phyloP scores from a whole-genome alignment of 2,329 filamentous ascomycete species.

The Phyllosticta citribraziliensis region DNA sequence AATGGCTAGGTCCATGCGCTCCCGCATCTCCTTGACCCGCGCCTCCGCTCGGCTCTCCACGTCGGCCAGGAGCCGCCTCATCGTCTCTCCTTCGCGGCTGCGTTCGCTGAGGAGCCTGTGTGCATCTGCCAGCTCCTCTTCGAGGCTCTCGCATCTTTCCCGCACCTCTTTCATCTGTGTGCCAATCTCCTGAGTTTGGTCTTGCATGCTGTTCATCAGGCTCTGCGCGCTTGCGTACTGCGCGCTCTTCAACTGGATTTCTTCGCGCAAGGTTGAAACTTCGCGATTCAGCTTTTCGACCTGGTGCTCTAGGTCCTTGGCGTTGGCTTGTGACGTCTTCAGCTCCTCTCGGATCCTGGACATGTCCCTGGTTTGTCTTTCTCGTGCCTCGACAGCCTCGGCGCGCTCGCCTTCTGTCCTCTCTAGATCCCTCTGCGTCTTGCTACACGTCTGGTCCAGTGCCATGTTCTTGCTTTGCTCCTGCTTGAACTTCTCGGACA shows the following conservation, averaged over 20 bases:
- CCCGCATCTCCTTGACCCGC: constrained; percentile 79
- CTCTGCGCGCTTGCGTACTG: constrained; percentile 81
- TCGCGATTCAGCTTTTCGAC: constrained; percentile 59
- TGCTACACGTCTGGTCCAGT: constrained; percentile 68
- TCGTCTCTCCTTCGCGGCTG: constrained; percentile 85
- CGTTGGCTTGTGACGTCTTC: constrained; percentile 41
- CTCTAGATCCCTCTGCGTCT: constrained; percentile 66
- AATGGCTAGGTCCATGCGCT: constrained; percentile 78
- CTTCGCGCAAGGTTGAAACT: constrained; percentile 59
- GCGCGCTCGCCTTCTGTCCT: constrained; percentile 70
- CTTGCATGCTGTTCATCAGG: constrained; percentile 82
- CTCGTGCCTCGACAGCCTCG: constrained; percentile 62
- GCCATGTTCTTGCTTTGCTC: constrained; percentile 63
- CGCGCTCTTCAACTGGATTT: constrained; percentile 72
- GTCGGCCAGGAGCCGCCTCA: constrained; percentile 79
- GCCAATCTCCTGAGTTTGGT: constrained; percentile 78
- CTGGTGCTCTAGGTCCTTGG: constrained; percentile 68
- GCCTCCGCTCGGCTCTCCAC: constrained; percentile 73
- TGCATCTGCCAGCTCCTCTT: constrained; percentile 85
- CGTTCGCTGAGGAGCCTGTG: constrained; percentile 79
- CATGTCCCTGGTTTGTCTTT: constrained; percentile 63
- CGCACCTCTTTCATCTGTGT: constrained; percentile 87
- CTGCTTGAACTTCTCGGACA: constrained; percentile 69
- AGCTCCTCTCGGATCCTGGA: constrained; percentile 64
- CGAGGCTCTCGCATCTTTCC: constrained; percentile 70